Conservation (phyloP, 2,329 filamentous ascomycete species). For the Thelonectria discophora region DNA sequence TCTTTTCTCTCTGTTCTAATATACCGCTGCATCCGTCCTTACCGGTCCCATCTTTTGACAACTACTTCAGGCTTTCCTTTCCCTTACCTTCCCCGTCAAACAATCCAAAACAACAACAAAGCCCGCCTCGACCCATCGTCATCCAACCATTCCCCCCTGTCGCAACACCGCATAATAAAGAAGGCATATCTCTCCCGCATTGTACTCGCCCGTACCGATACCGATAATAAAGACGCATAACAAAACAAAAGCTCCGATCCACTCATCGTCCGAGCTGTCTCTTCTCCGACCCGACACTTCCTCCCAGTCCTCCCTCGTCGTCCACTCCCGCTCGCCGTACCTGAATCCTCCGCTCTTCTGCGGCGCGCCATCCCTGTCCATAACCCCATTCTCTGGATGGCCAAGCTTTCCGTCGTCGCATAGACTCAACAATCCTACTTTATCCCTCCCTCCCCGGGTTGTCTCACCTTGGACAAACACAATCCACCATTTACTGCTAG, state of each 20-base stretch:
- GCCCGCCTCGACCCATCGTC: neutral
- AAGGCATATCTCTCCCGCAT: neutral
- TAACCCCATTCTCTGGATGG: slow-evolving; percentile 32
- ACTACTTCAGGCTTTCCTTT: neutral
- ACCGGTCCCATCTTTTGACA: too few species aligned
- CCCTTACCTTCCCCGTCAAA: slow-evolving; percentile 6
- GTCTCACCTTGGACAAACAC: neutral
- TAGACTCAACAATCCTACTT: slow-evolving; percentile 24
- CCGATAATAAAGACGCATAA: slow-evolving; percentile 6
- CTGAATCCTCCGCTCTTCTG: slow-evolving; percentile 25
- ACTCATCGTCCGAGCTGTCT: slow-evolving; percentile 15
- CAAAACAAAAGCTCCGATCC: slow-evolving; percentile 2
- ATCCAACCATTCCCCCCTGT: neutral
- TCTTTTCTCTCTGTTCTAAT: slow-evolving; percentile 4
- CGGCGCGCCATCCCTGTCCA: slow-evolving; percentile 36
- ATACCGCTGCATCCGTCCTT: too few species aligned
- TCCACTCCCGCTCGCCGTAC: slow-evolving; percentile 21
- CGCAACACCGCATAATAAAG: too few species aligned
- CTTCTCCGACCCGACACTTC: neutral
- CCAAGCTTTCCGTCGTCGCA: slow-evolving; percentile 27
- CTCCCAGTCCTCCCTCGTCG: neutral
- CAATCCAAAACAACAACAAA: slow-evolving; percentile 2
- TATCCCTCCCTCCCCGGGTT: slow-evolving; percentile 9
- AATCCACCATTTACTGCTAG: neutral
- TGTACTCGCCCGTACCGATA: neutral